Conservation (phyloP, 139 green algal species). For the Micractinium sp. region DNA sequence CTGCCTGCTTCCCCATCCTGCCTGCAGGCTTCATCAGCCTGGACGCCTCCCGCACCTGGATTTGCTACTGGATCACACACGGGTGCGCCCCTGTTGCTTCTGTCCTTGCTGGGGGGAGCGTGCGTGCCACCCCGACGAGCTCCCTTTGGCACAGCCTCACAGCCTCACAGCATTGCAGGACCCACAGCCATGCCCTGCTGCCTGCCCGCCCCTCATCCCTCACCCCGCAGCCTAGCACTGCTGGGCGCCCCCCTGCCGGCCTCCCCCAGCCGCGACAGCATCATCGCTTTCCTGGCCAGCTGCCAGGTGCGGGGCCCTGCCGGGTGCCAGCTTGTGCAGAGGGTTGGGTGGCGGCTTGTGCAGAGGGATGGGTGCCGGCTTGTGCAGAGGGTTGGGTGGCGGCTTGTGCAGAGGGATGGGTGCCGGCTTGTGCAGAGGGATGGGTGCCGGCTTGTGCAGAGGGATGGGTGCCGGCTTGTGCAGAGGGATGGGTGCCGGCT, state of each 20-base stretch:
- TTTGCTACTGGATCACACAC: conserved; percentile 94
- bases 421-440: too few species aligned
- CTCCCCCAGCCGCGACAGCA: conserved; percentile 29
- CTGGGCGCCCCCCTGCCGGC: conserved; percentile 50
- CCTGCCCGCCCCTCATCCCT: not conserved
- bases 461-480: too few species aligned
- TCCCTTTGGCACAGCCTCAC: too few species aligned
- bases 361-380: too few species aligned
- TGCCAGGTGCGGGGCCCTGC: conserved; percentile 23
- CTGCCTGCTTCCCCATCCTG: not conserved
- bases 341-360: not conserved
- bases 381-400: too few species aligned
- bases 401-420: too few species aligned
- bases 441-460: too few species aligned
- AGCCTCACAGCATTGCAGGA: not conserved
- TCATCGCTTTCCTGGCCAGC: conserved; percentile 74
- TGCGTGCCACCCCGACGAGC: too few species aligned
- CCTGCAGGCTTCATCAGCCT: conserved; percentile 67
- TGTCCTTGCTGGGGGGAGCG: not conserved
- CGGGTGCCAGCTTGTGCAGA: too few species aligned
- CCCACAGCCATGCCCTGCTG: not conserved
- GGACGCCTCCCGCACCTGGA: conserved; percentile 89
- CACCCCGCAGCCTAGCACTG: conserved; percentile 69
- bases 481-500: too few species aligned
- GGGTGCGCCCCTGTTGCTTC: conserved; percentile 24